Base-by-base conservation (phyloP, 2,329 filamentous ascomycete genomes). In the Phoma herbarum region DNA sequence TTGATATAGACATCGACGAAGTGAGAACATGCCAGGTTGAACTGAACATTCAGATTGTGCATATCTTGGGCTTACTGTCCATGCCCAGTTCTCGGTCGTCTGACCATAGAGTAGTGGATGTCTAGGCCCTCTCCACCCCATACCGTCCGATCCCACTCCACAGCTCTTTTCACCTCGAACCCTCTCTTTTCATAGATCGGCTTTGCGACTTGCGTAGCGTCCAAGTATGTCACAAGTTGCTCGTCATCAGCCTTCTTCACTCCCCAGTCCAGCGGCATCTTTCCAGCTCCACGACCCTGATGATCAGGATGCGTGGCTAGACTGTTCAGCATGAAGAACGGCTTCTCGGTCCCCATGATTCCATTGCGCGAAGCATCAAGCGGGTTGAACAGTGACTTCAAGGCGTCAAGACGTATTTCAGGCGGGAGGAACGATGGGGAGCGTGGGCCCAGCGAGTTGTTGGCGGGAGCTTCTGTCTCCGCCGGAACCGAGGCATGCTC, bases 401-500 rank as follows among this genome's bases (percentile, higher is more conserved):
- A 47, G 9, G 66, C 69, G n/a, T 72, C 67, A 2, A 71, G 50
- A 3, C 67, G 67, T 11, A 74, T 25, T 63, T 92, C 91, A 0
- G 91, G 89, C 0, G 94, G 94, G 29, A 97, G 84, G 53, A 91
- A 88, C 52, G 97, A 85, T 23, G 91, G 86, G 23, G 29, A 55
- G n/a, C 57, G 57, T 11, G 45, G 51, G 20, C 31, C 20, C 16
- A 49, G 44, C 11, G 37, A 20, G 16, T 22, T 23, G 16, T 29
- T 18, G n/a, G 26, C 8, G 33, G 35, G 25, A 51, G 42, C n/a
- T 10, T 44, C 28, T 8, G 56, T 50, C n/a, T 61, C 57, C 33
- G 29, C 23, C 4, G 42, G 45, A 4, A 61, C n/a, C 14, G 55
- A 45, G 3, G 41, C 35, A 4, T 42, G 28, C 31, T 59, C 60